phyloP scores from a whole-genome alignment of 805 yeast genomes.

The Lipomyces anomalus region DNA sequence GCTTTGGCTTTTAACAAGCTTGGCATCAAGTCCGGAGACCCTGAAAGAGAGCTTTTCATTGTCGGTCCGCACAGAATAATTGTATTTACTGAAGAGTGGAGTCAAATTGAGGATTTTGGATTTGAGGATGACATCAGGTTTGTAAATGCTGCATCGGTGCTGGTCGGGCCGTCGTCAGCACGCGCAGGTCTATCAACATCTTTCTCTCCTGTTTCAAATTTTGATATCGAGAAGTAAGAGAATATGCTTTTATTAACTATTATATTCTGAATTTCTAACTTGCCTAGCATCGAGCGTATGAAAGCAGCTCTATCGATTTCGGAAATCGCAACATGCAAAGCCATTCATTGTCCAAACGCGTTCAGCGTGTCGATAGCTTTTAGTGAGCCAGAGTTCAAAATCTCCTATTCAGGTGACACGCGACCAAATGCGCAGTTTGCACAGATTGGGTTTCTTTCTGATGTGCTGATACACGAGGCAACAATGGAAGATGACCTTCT shows the following conservation, averaged over 20 bases:
- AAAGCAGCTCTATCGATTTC: constrained; percentile 27
- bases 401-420: constrained; percentile 93
- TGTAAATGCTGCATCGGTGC: background rate
- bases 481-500: constrained; percentile 75
- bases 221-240: too few relatives aligned
- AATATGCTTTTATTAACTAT: too few relatives aligned
- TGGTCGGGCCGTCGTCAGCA: too few relatives aligned
- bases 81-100: constrained; percentile 66
- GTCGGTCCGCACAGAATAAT: constrained; percentile 72
- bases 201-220: too few relatives aligned
- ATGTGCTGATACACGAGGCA: constrained; percentile 85
- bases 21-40: constrained; percentile 34
- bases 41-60: constrained; percentile 45
- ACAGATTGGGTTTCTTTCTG: constrained; percentile 58
- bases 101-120: constrained; percentile 40
- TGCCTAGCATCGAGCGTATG: background rate
- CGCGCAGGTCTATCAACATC: too few relatives aligned
- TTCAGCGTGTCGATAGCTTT: constrained; percentile 60
- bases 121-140: background rate
- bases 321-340: constrained; percentile 57
- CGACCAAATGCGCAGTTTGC: constrained; percentile 70
- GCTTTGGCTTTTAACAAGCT: constrained; percentile 13
- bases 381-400: constrained; percentile 42
- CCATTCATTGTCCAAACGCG: constrained; percentile 79
- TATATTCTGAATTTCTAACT: too few relatives aligned